Evolutionary conservation across 2,329 filamentous ascomycete genomes (phyloP).

Genomic region (Trichoderma atrobrunneum): DNA sequence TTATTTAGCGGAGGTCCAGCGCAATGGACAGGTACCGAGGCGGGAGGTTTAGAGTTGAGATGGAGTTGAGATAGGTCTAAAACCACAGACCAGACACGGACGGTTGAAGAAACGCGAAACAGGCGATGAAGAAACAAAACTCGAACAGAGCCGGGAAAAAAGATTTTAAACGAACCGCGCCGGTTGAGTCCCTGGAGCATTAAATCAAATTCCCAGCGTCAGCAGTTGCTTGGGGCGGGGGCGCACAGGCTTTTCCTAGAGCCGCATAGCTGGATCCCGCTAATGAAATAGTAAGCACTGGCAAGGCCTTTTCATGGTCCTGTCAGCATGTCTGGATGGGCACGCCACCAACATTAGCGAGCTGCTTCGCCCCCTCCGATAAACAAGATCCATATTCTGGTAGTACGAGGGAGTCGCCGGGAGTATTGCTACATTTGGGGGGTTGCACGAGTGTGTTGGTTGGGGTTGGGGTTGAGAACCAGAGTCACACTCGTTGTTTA

Average conservation of each 20-base stretch:
- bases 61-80: background rate
- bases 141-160: background rate
- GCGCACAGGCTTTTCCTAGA: conserved; percentile 13
- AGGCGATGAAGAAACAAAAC: background rate
- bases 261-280: background rate
- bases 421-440: background rate
- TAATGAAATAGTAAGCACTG: conserved; percentile 14
- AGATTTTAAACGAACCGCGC: background rate
- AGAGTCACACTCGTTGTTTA: no score
- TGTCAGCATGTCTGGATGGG: conserved; percentile 4
- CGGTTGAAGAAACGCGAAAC: background rate
- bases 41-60: background rate
- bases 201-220: background rate
- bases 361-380: conserved; percentile 10
- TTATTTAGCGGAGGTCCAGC: conserved; percentile 11
- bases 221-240: conserved; percentile 7
- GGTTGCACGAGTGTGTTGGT: no score
- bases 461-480: no score
- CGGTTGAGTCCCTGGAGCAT: background rate
- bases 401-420: background rate
- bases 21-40: background rate
- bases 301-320: conserved; percentile 1
- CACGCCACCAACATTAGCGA: conserved; percentile 7
- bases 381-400: no score
- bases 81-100: background rate